Base-by-base conservation (phyloP, 257 asterid species). In the Nicotiana attenuata region DNA sequence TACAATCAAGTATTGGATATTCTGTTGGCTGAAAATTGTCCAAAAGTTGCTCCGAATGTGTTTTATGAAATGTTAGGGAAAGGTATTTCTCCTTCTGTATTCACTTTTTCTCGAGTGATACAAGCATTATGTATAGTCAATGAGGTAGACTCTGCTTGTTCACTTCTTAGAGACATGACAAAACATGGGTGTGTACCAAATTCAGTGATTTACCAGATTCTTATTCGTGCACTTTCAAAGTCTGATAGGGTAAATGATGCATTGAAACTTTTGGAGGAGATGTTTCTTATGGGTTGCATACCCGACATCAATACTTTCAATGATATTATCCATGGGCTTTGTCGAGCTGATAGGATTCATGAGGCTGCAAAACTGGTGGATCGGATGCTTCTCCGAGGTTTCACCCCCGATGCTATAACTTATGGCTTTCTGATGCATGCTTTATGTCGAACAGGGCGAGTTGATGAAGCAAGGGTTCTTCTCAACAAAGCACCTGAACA, bases 151-250 rank as follows among this genome's bases (percentile, higher is more conserved):
- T 90, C 97, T 22, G 97, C 97, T 0, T 89, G 89, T 71, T 71
- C 97, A 69, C 96, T 96, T 73, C 97, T 96, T 73, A 91, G 94
- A 80, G 99, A 92, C 91, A 94, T 96, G 99, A 96, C 94, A 11
- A 96, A 92, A 88, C 90, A 96, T 81, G 98, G 97, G 10, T 94
- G 99, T 57, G 98, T 94, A 61, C 98, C 99, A 0, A 92, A 91
- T 87, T 90, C 99, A 33, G 85, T 92, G 64, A 87, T 96, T 69
- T 96, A 96, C 85, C 97, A 94, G 85, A 96, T 97, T 4, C 92
- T 96, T 81, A 91, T 96, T 82, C 98, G 88, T 47, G 90, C 95
- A 13, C 86, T 92, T 24, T 91, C 90, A 57, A 71, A 71, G 59
- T 71, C 59, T 45, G 24, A 71, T 71, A 56, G 98, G 86, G 91